Evolutionary conservation across 2,329 filamentous ascomycete species (phyloP).

Genomic region (Alternaria sp.): DNA sequence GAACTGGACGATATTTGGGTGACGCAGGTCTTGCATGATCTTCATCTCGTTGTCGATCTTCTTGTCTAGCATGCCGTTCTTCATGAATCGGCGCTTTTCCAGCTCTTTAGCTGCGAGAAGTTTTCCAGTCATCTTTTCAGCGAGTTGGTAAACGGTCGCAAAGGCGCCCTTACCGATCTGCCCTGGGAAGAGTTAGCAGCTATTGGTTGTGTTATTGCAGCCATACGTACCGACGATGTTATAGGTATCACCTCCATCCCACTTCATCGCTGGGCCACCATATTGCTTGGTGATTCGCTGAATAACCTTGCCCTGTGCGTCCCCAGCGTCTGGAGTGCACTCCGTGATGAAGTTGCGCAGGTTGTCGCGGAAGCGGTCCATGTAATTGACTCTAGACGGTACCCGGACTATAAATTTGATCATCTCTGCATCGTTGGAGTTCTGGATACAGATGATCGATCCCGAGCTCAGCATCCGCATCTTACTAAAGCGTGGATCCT

Average conservation of each 20-base stretch:
- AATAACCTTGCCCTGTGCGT: slow-evolving; percentile 28
- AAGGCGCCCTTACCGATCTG: slow-evolving; percentile 93
- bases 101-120: slow-evolving; percentile 93
- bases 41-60: slow-evolving; percentile 97
- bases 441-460: slow-evolving; percentile 73
- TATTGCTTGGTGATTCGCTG: slow-evolving; percentile 37
- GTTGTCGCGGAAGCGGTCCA: slow-evolving; percentile 71
- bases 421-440: slow-evolving; percentile 61
- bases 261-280: slow-evolving; percentile 67
- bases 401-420: slow-evolving; percentile 86
- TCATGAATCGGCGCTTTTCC: slow-evolving; percentile 90
- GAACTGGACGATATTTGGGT: slow-evolving; percentile 90
- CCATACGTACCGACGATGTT: slow-evolving; percentile 66
- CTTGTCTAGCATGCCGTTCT: slow-evolving; percentile 85
- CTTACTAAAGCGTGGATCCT: slow-evolving; percentile 44
- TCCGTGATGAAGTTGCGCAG: slow-evolving; percentile 68
- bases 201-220: background rate
- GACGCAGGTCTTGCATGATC: slow-evolving; percentile 86
- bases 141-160: slow-evolving; percentile 89
- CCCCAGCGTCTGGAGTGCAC: slow-evolving; percentile 31
- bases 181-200: slow-evolving; percentile 47
- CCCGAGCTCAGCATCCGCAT: slow-evolving; percentile 74
- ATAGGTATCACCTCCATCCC: slow-evolving; percentile 83
- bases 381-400: slow-evolving; percentile 72
- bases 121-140: slow-evolving; percentile 80